A percentile compares a stretch with the other conserved stretches of the same genome.
These are phyloP conservation scores for Halteria grandinella DNA, from an alignment of 73 alveolate genomes.

Conservation along the genomic window DNA sequence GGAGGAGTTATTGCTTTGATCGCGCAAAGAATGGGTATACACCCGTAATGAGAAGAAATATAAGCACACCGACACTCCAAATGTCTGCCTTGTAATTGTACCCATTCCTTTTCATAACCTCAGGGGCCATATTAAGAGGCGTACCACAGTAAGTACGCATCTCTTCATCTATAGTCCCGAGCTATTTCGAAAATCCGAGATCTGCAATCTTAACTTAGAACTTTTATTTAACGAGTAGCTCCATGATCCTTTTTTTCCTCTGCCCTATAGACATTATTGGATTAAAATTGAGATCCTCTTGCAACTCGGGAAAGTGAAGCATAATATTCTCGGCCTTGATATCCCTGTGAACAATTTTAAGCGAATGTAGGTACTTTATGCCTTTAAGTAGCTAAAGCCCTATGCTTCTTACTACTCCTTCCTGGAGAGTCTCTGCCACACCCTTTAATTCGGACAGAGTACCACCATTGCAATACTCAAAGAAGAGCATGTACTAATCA, in stretches of 20 bases:
- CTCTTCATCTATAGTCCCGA: neutral
- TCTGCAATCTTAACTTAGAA: conserved; percentile 40
- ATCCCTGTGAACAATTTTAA: neutral
- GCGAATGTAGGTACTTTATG: neutral
- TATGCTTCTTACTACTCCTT: neutral
- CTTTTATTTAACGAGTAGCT: too few species aligned
- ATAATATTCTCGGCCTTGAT: neutral
- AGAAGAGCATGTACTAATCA: too few species aligned
- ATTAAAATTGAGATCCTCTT: neutral
- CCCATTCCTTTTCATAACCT: neutral
- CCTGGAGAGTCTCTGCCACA: neutral
- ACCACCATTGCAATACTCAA: neutral
- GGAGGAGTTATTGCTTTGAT: conserved; percentile 14
- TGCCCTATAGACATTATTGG: neutral
- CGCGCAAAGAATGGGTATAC: conserved; percentile 40
- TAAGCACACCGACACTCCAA: conserved; percentile 58
- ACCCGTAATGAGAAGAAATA: conserved; percentile 32
- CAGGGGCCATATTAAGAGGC: conserved; percentile 60
- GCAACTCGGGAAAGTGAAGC: neutral
- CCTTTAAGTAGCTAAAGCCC: neutral
- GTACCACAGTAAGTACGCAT: conserved; percentile 41
- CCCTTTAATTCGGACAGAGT: too few species aligned
- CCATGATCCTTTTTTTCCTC: neutral
- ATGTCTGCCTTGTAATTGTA: conserved; percentile 54
- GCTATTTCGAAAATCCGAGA: conserved; percentile 27